phyloP scores from a whole-genome alignment of 108 stramenopile genomes.

The Aurantiochytrium sp. region DNA sequence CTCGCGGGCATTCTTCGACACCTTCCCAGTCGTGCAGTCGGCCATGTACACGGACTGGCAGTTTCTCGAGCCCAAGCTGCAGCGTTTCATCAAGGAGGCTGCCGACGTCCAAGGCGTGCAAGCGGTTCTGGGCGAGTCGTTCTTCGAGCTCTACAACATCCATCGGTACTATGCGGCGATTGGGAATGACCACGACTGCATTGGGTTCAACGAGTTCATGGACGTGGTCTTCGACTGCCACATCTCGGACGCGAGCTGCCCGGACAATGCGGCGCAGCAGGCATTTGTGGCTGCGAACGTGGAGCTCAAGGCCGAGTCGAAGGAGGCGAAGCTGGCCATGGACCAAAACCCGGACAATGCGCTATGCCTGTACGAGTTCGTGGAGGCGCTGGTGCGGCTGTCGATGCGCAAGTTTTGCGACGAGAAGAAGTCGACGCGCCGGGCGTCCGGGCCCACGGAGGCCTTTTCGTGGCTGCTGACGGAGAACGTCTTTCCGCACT shows the following conservation, averaged over 20 bases:
- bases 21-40: not conserved
- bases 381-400: constrained; percentile 4
- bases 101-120: not conserved
- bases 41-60: constrained; percentile 17
- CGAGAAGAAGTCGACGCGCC: not conserved
- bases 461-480: not conserved
- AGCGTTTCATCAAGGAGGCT: not conserved
- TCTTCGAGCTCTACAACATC: not conserved
- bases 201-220: constrained; percentile 6
- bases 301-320: constrained; percentile 8
- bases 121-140: not conserved
- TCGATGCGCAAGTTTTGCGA: not conserved
- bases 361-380: constrained; percentile 7
- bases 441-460: not conserved
- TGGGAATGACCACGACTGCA: constrained; percentile 21
- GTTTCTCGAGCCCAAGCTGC: constrained; percentile 7
- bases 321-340: not conserved
- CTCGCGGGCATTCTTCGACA: not conserved
- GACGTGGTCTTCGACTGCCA: not conserved
- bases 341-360: constrained; percentile 11
- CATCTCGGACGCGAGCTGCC: not conserved
- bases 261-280: not conserved
- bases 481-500: not conserved
- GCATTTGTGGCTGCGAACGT: constrained; percentile 15
- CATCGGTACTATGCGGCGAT: not conserved